phyloP scores from a whole-genome alignment of 208 protist species.

The Leishmania arabica region DNA sequence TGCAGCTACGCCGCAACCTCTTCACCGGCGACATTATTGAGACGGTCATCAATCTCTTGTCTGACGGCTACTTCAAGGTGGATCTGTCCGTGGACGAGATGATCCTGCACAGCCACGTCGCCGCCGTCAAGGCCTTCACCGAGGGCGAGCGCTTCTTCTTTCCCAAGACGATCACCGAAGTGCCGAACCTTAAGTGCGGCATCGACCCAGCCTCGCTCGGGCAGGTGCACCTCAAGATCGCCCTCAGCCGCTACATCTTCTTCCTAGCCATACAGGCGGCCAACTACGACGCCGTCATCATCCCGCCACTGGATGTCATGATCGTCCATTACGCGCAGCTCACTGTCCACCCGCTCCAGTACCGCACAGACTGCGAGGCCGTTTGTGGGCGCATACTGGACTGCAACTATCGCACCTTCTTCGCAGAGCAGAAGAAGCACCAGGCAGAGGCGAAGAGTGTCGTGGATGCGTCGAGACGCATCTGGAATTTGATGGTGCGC shows the following conservation, averaged over 20 bases:
- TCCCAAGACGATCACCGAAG: slow-evolving; percentile 20
- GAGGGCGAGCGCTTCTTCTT: slow-evolving; percentile 74
- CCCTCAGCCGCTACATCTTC: slow-evolving; percentile 87
- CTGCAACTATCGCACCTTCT: slow-evolving; percentile 89
- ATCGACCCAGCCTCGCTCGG: slow-evolving; percentile 18
- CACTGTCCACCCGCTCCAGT: slow-evolving; percentile 61
- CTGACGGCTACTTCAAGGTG: slow-evolving; percentile 89
- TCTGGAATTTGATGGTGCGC: slow-evolving; percentile 90
- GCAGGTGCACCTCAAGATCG: slow-evolving; percentile 55
- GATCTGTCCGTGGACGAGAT: slow-evolving; percentile 79
- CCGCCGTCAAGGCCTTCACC: slow-evolving; percentile 58
- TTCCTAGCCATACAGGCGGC: slow-evolving; percentile 89
- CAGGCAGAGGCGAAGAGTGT: slow-evolving; percentile 59
- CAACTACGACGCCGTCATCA: slow-evolving; percentile 87
- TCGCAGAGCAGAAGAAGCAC: slow-evolving; percentile 56
- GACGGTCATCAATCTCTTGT: slow-evolving; percentile 82
- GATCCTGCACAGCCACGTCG: slow-evolving; percentile 65
- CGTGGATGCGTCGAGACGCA: slow-evolving; percentile 59
- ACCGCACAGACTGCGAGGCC: slow-evolving; percentile 85
- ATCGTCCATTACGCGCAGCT: slow-evolving; percentile 85
- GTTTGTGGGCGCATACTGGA: slow-evolving; percentile 81
- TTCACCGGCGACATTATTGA: slow-evolving; percentile 80
- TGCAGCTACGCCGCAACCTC: slow-evolving; percentile 62
- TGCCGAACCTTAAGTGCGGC: slow-evolving; percentile 2
- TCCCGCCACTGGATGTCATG: slow-evolving; percentile 90